Conservation (phyloP, 805 yeast species). For the Wickerhamiella australiensis region DNA sequence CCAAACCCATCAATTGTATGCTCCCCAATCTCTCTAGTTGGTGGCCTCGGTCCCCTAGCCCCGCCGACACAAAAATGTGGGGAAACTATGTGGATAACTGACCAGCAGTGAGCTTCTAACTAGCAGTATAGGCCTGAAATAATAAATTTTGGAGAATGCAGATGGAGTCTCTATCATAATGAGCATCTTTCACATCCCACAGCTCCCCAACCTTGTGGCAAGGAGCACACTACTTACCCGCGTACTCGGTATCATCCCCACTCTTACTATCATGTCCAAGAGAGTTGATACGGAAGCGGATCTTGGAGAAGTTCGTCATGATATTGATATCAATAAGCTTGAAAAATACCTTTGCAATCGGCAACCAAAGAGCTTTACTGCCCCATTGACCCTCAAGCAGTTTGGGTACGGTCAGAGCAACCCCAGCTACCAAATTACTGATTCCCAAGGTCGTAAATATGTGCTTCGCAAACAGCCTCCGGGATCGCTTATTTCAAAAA, state of each 20-base stretch:
- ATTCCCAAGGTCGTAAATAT: constrained; percentile 31
- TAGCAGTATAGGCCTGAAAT: too few species aligned
- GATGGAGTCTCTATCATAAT: too few species aligned
- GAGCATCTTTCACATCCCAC: too few species aligned
- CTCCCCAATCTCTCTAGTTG: not conserved
- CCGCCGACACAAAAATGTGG: not conserved
- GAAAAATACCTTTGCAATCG: constrained; percentile 22
- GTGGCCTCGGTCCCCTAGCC: not conserved
- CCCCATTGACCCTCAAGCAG: constrained; percentile 35
- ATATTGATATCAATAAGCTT: constrained; percentile 24
- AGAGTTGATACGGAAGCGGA: constrained; percentile 28
- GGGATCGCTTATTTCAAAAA: constrained; percentile 37
- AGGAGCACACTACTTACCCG: too few species aligned
- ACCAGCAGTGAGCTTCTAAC: too few species aligned
- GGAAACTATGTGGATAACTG: not conserved
- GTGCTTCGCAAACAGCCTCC: constrained; percentile 50
- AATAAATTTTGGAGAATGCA: too few species aligned
- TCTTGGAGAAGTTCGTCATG: constrained; percentile 26
- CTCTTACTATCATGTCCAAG: not conserved
- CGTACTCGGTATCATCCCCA: not conserved
- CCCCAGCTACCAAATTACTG: constrained; percentile 44
- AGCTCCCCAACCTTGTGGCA: too few species aligned
- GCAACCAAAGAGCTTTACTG: constrained; percentile 18
- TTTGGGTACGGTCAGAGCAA: constrained; percentile 54
- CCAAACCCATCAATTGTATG: not conserved